These are phyloP conservation scores for Sistotremastrum suecicum DNA, from an alignment of 768 basidiomycete species.

Conservation along the genomic window DNA sequence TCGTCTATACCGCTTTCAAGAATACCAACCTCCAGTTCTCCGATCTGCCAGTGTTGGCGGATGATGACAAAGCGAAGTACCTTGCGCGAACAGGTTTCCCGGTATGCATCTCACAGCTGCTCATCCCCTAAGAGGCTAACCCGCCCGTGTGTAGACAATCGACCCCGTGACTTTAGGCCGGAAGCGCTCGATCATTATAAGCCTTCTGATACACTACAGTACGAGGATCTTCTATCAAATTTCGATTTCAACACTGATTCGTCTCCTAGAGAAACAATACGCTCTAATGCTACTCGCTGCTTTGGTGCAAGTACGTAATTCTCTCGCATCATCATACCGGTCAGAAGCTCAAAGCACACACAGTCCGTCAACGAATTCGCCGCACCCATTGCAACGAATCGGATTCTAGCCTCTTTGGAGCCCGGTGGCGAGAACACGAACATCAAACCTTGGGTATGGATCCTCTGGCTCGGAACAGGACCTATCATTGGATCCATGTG, in stretches of 20 bases:
- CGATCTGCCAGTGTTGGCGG: conserved; percentile 33
- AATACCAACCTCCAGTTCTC: conserved; percentile 28
- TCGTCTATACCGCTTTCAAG: conserved; percentile 29
- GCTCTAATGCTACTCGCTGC: too few relatives aligned
- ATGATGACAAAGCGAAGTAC: conserved; percentile 24
- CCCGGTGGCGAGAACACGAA: conserved; percentile 17
- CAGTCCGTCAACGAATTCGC: conserved; percentile 13
- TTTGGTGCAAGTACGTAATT: conserved; percentile 11
- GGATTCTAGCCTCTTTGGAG: conserved; percentile 20
- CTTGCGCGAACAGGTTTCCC: too few relatives aligned
- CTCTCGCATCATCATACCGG: not conserved
- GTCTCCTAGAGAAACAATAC: too few relatives aligned
- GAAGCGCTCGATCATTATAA: conserved; percentile 21
- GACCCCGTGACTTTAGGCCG: too few relatives aligned
- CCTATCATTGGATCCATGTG: conserved; percentile 10
- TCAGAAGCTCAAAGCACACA: conserved; percentile 7
- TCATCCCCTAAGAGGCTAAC: too few relatives aligned
- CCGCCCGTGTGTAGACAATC: too few relatives aligned
- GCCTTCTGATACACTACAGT: conserved; percentile 17
- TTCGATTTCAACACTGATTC: too few relatives aligned
- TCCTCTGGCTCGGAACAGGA: conserved; percentile 10
- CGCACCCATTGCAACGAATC: conserved; percentile 18
- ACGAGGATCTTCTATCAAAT: too few relatives aligned
- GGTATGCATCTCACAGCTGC: conserved; percentile 12
- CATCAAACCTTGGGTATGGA: conserved; percentile 22